Base-by-base conservation (phyloP, 2,329 filamentous ascomycete species). In the Fusarium burgessii region DNA sequence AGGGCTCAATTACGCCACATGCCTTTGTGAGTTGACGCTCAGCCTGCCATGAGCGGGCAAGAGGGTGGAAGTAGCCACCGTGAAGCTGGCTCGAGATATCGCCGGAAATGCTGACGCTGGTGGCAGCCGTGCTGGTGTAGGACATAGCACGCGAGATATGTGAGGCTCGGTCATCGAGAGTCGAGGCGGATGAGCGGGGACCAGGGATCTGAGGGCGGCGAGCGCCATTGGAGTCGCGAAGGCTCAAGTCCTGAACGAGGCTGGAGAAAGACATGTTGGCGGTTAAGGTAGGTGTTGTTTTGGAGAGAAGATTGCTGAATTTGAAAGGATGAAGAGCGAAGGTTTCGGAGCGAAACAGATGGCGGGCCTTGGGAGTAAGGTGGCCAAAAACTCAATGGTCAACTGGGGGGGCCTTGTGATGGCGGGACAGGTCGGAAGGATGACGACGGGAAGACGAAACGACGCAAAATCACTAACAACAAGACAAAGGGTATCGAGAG, bases 1-100 rank as follows among this genome's bases (percentile, higher is more conserved):
- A 10, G 33, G 18, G 32, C 42, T 55, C 38, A 50, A 40, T 58
- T 45, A 35, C 36, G 32, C 29, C 14, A 76, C 85, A 61, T 74
- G 93, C 93, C 90, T 95, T 95, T 69, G 93, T 95, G 79, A 96
- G 86, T 83, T 95, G 93, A 73, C 92, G 88, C 83, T 95, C 93
- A 36, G 92, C 90, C 81, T 96, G 93, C 93, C 93, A 96, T 75
- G 91, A 88, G 72, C 93, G 87, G 62, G 92, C 91, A 60, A 96
- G 86, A 49, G 93, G 92, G 76, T 96, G 93, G 76, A 90, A 91
- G 81, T 95, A 95, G 63, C 93, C 93, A 57, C 92, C 91, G 78
- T 96, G 93, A 43, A 95, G 87, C 81, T 95, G 93, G 80, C 92
- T 95, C 17, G 91, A 91, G 73, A 96, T 95, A 76, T 95, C 92